Evolutionary conservation across 345 rosid genomes (phyloP), one percentile per base, ranked within the genome.

Genomic region (Acer negundo): DNA sequence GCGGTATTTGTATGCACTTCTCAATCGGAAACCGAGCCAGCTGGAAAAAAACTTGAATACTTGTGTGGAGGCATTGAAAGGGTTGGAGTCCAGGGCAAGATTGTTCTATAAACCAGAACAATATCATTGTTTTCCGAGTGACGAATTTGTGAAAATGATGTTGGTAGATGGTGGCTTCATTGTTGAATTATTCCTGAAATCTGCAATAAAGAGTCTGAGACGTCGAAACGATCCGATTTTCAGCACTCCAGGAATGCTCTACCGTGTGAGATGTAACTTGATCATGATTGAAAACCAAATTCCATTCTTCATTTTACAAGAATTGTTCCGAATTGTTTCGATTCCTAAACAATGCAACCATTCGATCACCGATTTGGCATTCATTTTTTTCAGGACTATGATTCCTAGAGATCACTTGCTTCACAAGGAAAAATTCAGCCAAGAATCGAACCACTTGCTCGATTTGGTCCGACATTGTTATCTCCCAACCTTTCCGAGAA

Each of bases 201-300:
- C 78, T 56, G 59, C 85, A 2, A 31, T 80, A 9, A 82, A 65
- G 78, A 83, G 80, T 56, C 74, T 89, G 3, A 84, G 84, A 61
- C 88, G 81, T 6, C 73, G 88, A 3, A 85, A 82, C 2, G 94
- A 90, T 81, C 79, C 82, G 0, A 66, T 87, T 16, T 89, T 89
- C 56, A 78, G 69, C 55, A 84, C 78, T 0, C 85, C 86, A 0
- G 87, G 90, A 23, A 76, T 80, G 90, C 83, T 85, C n/a, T 82
- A 66, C 19, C 75, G 84, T 38, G 46, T 90, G 78, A 83, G 90
- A 67, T 75, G 84, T 49, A 77, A 87, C 74, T 62, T 89, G 77
- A 75, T 86, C 10, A 16, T 89, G 76, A 74, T 89, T 16, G 94
- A 90, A 81, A 90, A 90, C 49, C 92, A 90, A 56, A 85, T 90